These are phyloP conservation scores for Lizonia empirigonia DNA, from an alignment of 2,329 filamentous ascomycete genomes.

Conservation along the genomic window DNA sequence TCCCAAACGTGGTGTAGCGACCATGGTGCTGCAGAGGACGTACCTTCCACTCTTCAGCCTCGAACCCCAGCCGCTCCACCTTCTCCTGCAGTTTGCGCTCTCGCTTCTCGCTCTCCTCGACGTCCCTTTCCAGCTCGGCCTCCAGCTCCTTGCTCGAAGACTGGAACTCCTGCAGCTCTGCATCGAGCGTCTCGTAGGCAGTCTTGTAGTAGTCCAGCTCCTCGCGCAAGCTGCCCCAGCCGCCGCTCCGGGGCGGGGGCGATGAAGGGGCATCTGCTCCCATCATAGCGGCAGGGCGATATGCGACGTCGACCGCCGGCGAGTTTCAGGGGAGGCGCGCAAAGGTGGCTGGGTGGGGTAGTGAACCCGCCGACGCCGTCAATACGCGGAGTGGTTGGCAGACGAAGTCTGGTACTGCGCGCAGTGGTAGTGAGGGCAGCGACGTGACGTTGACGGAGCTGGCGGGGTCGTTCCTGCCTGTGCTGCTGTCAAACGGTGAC, in stretches of 20 bases:
- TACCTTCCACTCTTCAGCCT: constrained; percentile 99
- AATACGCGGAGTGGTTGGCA: background rate
- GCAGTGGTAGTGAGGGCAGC: constrained; percentile 9
- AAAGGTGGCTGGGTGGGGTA: constrained; percentile 28
- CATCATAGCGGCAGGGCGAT: constrained; percentile 36
- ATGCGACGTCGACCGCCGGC: constrained; percentile 21
- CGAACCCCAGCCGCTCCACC: constrained; percentile 80
- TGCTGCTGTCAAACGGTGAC: constrained; percentile 15
- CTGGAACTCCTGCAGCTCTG: constrained; percentile 91
- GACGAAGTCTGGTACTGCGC: constrained; percentile 2
- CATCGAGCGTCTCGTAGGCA: constrained; percentile 91
- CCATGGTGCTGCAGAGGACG: constrained; percentile 36
- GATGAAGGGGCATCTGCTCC: constrained; percentile 39
- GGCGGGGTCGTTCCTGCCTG: constrained; percentile 28
- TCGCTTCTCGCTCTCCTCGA: constrained; percentile 92
- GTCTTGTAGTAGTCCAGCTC: constrained; percentile 92
- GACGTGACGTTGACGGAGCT: constrained; percentile 15
- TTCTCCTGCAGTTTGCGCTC: constrained; percentile 86
- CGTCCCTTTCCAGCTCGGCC: constrained; percentile 91
- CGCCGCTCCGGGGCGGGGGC: constrained; percentile 38
- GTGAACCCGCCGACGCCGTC: constrained; percentile 9
- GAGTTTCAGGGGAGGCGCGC: constrained; percentile 34
- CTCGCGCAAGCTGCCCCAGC: constrained; percentile 62
- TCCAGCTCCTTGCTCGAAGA: constrained; percentile 93
- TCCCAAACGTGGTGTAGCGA: background rate